A percentile compares a stretch with the other conserved stretches of the same genome.
Conservation (phyloP, 1,284 basidiomycete genomes). For the Pisolithus thermaeus region DNA sequence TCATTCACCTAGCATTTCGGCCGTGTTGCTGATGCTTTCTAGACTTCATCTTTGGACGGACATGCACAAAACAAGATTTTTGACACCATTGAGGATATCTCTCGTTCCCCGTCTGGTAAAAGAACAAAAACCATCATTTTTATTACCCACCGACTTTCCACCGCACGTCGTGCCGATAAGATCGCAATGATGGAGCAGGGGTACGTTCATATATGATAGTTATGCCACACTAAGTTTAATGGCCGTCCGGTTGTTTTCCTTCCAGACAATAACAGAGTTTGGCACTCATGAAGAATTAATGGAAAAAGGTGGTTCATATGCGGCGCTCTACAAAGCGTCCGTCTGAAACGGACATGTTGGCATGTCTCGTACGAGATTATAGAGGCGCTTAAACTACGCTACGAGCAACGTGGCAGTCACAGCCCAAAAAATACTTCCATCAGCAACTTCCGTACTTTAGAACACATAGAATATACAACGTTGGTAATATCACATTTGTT, state of each 20-base stretch:
- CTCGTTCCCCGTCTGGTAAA: constrained; percentile 47
- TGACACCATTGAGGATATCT: constrained; percentile 60
- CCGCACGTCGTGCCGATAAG: constrained; percentile 73
- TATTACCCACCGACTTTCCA: constrained; percentile 78
- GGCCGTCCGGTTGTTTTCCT: constrained; percentile 10
- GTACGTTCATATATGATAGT: constrained; percentile 35
- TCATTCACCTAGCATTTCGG: constrained; percentile 6
- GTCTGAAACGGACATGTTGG: constrained; percentile 31
- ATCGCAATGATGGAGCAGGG: constrained; percentile 84
- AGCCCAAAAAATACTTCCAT: constrained; percentile 3
- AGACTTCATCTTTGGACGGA: constrained; percentile 78
- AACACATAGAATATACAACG: constrained; percentile 15
- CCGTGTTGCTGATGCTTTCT: constrained; percentile 7
- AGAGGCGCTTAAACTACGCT: constrained; percentile 14
- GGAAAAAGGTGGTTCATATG: constrained; percentile 55
- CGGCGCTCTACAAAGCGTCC: constrained; percentile 64
- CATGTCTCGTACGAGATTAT: background rate
- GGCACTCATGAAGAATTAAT: constrained; percentile 75
- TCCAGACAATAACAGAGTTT: constrained; percentile 71
- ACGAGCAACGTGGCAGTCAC: constrained; percentile 6
- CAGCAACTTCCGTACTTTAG: constrained; percentile 20
- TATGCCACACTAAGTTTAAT: constrained; percentile 14
- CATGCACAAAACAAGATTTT: constrained; percentile 76
- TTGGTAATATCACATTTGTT: constrained; percentile 31
- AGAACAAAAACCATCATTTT: constrained; percentile 71